Base-by-base conservation (phyloP, 208 protist genomes). In the Acanthamoeba triangularis region DNA sequence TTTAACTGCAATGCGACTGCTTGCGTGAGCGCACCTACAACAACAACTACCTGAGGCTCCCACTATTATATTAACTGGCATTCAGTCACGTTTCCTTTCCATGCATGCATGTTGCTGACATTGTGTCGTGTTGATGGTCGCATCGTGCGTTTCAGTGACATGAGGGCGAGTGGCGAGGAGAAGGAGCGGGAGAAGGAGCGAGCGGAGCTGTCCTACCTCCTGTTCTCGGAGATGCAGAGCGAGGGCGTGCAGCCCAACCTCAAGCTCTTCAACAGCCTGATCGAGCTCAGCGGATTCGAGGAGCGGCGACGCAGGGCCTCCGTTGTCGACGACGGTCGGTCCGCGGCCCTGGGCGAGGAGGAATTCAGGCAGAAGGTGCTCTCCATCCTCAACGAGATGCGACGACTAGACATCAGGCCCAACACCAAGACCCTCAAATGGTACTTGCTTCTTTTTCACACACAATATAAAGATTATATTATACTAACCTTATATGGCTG, bases 191-290 rank as follows among this genome's bases (percentile, higher is more conserved):
- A 76, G 35, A 33, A 76, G 67, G 30, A 76, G 67, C 67, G n/a
- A 7, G 23, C 67, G 4, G 67, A 76, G 67, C 35, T 76, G 67
- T 76, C 67, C n/a, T 76, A 76, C n/a, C 67, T 76, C 7, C 67
- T 76, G 30, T 76, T 76, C 30, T 76, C 67, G 30, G 67, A 76
- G 67, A 76, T 76, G 67, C 30, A 76, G 67, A 76, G 67, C 67
- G 67, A 76, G 67, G 67, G 67, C 67, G 67, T 76, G 33, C 23
- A 76, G 67, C 67, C 67, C 67, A 76, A 76, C 67, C 14, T 76
- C n/a, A 33, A 41, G n/a, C 67, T 76, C 67, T 76, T 76, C 67
- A 33, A 76, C 35, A n/a, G 30, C 11, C 67, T 76, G n/a, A 33
- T 76, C 35, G 67, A 76, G 30, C 67, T 76, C n/a, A 76, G 67